phyloP scores from a whole-genome alignment of 768 basidiomycete species.

The Boletus rubescentipes region DNA sequence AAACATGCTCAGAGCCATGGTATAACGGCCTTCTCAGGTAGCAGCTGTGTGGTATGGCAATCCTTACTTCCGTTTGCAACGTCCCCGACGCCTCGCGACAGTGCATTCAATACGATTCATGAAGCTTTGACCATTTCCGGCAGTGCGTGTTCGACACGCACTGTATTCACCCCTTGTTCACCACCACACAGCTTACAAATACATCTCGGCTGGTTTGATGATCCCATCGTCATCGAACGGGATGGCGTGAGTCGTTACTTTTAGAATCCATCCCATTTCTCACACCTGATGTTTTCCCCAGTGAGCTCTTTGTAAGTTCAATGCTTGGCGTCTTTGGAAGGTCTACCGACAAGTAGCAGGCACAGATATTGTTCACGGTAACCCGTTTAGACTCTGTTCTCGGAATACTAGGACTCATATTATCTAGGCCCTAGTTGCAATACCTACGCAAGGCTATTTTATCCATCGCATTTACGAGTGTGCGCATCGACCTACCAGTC shows the following conservation, averaged over 20 bases:
- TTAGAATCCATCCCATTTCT: neutral
- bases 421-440: neutral
- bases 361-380: conserved; percentile 7
- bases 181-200: neutral
- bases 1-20: neutral
- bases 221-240: neutral
- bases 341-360: neutral
- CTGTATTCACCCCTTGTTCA: neutral
- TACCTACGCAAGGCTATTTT: conserved; percentile 7
- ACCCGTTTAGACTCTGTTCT: neutral
- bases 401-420: neutral
- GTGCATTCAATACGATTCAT: conserved; percentile 11
- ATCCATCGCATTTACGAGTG: conserved; percentile 10
- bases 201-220: neutral
- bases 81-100: neutral
- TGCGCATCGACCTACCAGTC: neutral
- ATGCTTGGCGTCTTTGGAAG: neutral
- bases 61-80: fast-evolving
- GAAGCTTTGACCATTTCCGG: conserved; percentile 1
- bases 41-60: conserved; percentile 2
- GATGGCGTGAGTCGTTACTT: conserved; percentile 1
- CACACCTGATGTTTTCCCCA: neutral
- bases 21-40: neutral
- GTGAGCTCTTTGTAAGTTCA: conserved; percentile 13
- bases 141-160: neutral